A percentile compares a stretch with the other conserved stretches of the same genome.
Conservation (phyloP, 192 early-diverging fungal species). For the Coemansia furcata region DNA sequence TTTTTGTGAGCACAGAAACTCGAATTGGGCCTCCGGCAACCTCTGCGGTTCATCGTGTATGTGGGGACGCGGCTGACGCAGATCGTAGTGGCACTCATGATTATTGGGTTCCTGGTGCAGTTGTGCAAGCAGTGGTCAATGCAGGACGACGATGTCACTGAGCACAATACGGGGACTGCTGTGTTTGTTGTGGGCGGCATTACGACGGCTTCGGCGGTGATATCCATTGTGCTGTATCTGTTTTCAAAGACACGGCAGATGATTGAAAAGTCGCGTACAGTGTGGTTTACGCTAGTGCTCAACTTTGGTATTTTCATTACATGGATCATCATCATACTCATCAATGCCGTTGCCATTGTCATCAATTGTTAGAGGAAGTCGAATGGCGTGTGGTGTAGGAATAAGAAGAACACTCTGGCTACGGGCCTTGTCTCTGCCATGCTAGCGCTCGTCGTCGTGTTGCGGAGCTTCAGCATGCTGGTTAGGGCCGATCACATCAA, state of each 20-base stretch:
- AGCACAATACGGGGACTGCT: constrained; percentile 30
- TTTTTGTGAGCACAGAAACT: too few species aligned
- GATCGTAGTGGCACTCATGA: constrained; percentile 29
- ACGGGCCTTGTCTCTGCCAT: constrained; percentile 40
- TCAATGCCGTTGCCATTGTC: constrained; percentile 21
- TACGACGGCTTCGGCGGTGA: constrained; percentile 18
- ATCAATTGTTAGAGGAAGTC: constrained; percentile 30
- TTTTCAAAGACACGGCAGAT: constrained; percentile 29
- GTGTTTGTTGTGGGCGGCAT: constrained; percentile 25
- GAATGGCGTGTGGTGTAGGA: constrained; percentile 36
- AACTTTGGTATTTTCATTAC: constrained; percentile 35
- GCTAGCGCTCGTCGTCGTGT: constrained; percentile 31
- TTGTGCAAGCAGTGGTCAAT: constrained; percentile 20
- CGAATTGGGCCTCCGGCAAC: constrained; percentile 19
- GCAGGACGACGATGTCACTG: constrained; percentile 3
- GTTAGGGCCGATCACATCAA: constrained; percentile 29
- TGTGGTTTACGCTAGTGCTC: constrained; percentile 27
- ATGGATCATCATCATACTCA: constrained; percentile 46
- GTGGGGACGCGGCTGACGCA: constrained; percentile 24
- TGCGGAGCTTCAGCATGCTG: constrained; percentile 41
- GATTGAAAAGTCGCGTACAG: constrained; percentile 24
- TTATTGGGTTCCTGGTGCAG: constrained; percentile 31
- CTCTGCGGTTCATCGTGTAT: constrained; percentile 26
- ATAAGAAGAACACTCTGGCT: constrained; percentile 31
- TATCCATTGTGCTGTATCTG: constrained; percentile 31